Percentiles rank a stretch among this genome's conserved stretches.
Conservation (phyloP, 768 basidiomycete genomes). For the Lactifluus pinguis region DNA sequence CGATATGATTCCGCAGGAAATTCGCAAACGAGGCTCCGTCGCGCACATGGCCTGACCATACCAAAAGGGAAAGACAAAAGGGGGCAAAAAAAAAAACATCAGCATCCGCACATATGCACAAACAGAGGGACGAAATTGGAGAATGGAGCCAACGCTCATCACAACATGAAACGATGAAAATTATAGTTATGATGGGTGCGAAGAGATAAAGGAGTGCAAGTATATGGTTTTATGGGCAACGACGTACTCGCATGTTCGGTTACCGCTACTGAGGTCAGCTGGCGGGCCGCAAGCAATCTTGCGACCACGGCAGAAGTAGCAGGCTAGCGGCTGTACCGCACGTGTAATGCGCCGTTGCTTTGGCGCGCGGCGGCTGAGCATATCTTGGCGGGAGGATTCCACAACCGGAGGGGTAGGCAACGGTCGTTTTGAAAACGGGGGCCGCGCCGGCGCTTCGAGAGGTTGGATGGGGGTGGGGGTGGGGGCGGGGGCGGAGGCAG, state of each 20-base stretch:
- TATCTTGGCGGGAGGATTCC: background rate
- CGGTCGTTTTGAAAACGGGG: background rate
- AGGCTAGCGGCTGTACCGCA: slow-evolving; percentile 13
- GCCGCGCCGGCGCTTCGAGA: background rate
- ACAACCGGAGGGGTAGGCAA: background rate
- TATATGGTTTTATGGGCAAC: background rate
- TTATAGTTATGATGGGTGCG: background rate
- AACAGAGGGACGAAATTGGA: background rate
- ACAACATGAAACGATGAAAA: background rate
- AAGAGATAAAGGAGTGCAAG: background rate
- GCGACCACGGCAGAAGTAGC: slow-evolving; percentile 16
- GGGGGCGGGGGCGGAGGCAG: too few species aligned
- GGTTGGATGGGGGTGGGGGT: background rate
- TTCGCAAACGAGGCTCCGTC: slow-evolving; percentile 14
- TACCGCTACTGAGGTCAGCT: background rate
- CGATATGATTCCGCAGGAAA: slow-evolving; percentile 15
- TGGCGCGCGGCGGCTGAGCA: slow-evolving; percentile 5
- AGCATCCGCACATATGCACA: background rate
- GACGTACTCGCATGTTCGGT: slow-evolving; percentile 15
- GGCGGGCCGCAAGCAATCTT: slow-evolving; percentile 14
- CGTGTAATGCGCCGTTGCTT: slow-evolving; percentile 13
- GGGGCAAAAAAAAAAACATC: background rate
- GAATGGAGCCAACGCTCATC: background rate
- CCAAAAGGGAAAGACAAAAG: background rate
- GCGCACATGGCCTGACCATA: slow-evolving; percentile 12